phyloP scores from a whole-genome alignment of 2,329 filamentous ascomycete species.

The Fusarium sp. region DNA sequence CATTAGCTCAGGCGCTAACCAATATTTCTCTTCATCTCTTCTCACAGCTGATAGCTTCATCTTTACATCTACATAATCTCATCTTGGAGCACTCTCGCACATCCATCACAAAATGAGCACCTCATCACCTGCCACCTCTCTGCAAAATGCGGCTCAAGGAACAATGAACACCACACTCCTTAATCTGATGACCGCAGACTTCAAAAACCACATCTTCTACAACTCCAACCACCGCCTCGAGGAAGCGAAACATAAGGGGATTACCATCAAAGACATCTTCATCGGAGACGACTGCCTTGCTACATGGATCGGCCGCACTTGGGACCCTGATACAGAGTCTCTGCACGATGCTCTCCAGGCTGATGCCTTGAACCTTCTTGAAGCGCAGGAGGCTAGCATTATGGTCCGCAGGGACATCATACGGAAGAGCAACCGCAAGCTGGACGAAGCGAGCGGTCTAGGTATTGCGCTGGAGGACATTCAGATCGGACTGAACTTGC shows the following conservation, averaged over 20 bases:
- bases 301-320: conserved; percentile 38
- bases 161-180: conserved; percentile 16
- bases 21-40: too few species aligned
- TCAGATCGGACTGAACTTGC: conserved; percentile 38
- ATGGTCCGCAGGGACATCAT: conserved; percentile 37
- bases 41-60: background rate
- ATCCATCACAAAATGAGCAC: background rate
- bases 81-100: background rate
- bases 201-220: conserved; percentile 35
- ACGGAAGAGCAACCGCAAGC: conserved; percentile 39
- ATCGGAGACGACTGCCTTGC: conserved; percentile 46
- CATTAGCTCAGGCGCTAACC: background rate
- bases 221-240: conserved; percentile 38
- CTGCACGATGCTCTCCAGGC: conserved; percentile 42
- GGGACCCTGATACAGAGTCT: conserved; percentile 38
- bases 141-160: background rate
- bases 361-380: conserved; percentile 28
- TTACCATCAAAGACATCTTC: conserved; percentile 28
- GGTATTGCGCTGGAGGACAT: conserved; percentile 37
- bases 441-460: conserved; percentile 37
- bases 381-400: conserved; percentile 26
- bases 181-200: conserved; percentile 32
- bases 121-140: background rate
- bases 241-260: conserved; percentile 27
- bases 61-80: background rate